These are phyloP conservation scores for Leccinum broughii DNA, from an alignment of 768 basidiomycete species.

Conservation along the genomic window DNA sequence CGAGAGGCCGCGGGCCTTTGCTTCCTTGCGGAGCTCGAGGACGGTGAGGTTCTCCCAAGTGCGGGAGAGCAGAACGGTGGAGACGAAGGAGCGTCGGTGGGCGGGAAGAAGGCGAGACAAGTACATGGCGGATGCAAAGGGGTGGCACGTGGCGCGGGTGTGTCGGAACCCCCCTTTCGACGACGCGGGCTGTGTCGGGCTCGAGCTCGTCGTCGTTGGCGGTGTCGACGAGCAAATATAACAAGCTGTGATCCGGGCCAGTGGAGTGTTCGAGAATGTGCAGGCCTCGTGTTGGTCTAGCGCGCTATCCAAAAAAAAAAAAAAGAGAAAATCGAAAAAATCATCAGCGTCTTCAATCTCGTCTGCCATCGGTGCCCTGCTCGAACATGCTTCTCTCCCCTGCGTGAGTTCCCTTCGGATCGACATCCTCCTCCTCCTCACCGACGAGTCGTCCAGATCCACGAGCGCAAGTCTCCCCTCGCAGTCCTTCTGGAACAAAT, in stretches of 20 bases:
- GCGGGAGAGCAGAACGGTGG: slow-evolving; percentile 55
- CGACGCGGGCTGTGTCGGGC: slow-evolving; percentile 13
- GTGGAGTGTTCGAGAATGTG: not conserved
- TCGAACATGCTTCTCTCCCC: slow-evolving; percentile 75
- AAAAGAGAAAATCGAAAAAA: slow-evolving; percentile 1
- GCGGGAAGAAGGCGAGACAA: not conserved
- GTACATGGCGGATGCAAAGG: not conserved
- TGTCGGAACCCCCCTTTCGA: not conserved
- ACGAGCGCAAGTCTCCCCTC: slow-evolving; percentile 60
- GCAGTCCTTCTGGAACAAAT: slow-evolving; percentile 58
- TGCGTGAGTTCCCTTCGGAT: slow-evolving; percentile 50
- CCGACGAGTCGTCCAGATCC: slow-evolving; percentile 50
- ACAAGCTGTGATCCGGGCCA: not conserved
- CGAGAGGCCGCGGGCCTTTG: slow-evolving; percentile 55
- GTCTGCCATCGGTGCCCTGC: slow-evolving; percentile 25
- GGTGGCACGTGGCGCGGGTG: slow-evolving; percentile 7
- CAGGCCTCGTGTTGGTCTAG: slow-evolving; percentile 57
- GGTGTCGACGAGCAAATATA: not conserved
- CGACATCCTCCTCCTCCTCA: slow-evolving; percentile 1
- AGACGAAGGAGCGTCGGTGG: slow-evolving; percentile 42
- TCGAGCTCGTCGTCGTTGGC: not conserved
- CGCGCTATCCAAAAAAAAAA: slow-evolving; percentile 22
- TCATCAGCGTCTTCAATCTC: slow-evolving; percentile 24
- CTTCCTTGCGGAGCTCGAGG: slow-evolving; percentile 51
- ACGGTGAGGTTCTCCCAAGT: slow-evolving; percentile 56